A percentile compares a stretch with the other conserved stretches of the same genome.
Conservation (phyloP, 2,329 filamentous ascomycete genomes). For the Amphichorda felina region DNA sequence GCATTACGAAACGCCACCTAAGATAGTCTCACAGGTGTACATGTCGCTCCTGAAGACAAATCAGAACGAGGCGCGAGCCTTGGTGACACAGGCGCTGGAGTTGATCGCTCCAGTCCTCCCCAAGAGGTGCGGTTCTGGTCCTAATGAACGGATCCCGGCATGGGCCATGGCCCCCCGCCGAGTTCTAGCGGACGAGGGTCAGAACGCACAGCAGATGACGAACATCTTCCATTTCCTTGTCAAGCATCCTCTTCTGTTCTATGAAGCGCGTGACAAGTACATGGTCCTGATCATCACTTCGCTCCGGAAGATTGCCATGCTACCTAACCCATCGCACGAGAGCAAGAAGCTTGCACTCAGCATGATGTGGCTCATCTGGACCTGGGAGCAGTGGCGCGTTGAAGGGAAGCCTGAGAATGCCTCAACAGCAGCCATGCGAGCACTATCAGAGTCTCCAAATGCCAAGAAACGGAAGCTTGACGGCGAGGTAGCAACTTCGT, state of each 20-base stretch:
- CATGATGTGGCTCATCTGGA: slow-evolving; percentile 81
- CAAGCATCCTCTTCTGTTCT: slow-evolving; percentile 84
- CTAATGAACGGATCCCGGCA: slow-evolving; percentile 61
- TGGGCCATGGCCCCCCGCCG: slow-evolving; percentile 88
- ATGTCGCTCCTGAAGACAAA: slow-evolving; percentile 83
- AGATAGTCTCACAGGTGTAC: slow-evolving; percentile 94
- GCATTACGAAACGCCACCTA: slow-evolving; percentile 88
- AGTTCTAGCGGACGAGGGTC: slow-evolving; percentile 85
- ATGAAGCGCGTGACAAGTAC: slow-evolving; percentile 87
- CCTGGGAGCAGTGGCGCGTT: slow-evolving; percentile 81
- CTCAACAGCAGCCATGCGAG: slow-evolving; percentile 14
- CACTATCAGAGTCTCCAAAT: slow-evolving; percentile 57
- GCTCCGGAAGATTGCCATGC: slow-evolving; percentile 74
- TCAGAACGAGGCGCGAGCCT: slow-evolving; percentile 82
- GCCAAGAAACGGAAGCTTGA: slow-evolving; percentile 69
- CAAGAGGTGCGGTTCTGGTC: slow-evolving; percentile 60
- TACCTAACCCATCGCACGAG: slow-evolving; percentile 77
- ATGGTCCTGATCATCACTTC: slow-evolving; percentile 80
- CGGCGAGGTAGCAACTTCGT: slow-evolving; percentile 23
- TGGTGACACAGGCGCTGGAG: slow-evolving; percentile 91
- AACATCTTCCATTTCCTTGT: slow-evolving; percentile 97
- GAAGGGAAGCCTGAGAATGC: slow-evolving; percentile 42
- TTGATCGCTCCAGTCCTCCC: slow-evolving; percentile 89
- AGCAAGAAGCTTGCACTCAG: slow-evolving; percentile 85
- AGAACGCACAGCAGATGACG: slow-evolving; percentile 90